Conservation (phyloP, 495 filamentous ascomycete genomes). For the Hypoxylon fragiforme region DNA sequence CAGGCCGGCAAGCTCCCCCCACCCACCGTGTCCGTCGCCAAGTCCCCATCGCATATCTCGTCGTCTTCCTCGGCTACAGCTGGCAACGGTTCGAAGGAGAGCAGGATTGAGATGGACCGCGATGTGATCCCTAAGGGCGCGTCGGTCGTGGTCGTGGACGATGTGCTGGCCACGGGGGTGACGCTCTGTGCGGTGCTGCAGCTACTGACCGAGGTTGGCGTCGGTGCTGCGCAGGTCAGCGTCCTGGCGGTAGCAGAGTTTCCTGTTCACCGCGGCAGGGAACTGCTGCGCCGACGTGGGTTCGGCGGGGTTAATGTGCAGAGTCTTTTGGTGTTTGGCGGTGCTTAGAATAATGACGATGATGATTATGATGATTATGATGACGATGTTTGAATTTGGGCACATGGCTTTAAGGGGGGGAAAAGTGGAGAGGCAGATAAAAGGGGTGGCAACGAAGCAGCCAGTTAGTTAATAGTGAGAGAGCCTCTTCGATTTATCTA, state of each 20-base stretch:
- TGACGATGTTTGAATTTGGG: too few relatives aligned
- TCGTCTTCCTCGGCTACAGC: conserved; percentile 53
- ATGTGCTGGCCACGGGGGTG: conserved; percentile 63
- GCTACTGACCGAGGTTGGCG: conserved; percentile 52
- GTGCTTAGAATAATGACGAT: conserved; percentile 39
- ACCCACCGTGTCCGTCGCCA: conserved; percentile 57
- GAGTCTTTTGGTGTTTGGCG: conserved; percentile 62
- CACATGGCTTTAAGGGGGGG: too few relatives aligned
- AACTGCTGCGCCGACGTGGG: conserved; percentile 53
- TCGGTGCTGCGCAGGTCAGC: conserved; percentile 48
- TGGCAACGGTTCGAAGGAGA: conserved; percentile 36
- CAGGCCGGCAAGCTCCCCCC: conserved; percentile 63
- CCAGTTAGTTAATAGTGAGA: too few relatives aligned
- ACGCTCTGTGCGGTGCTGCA: conserved; percentile 63
- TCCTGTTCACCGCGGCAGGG: conserved; percentile 60
- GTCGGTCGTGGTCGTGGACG: conserved; percentile 63
- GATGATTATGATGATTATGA: not conserved
- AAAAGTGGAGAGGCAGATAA: too few relatives aligned
- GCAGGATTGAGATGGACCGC: conserved; percentile 56
- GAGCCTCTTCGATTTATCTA: too few relatives aligned
- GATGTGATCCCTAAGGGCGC: conserved; percentile 49
- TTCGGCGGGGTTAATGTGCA: conserved; percentile 61
- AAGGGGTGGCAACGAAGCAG: too few relatives aligned
- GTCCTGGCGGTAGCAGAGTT: conserved; percentile 66
- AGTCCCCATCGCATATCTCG: conserved; percentile 61